Conservation (phyloP, 306 rosid genomes). For the Inga leiocalycina region DNA sequence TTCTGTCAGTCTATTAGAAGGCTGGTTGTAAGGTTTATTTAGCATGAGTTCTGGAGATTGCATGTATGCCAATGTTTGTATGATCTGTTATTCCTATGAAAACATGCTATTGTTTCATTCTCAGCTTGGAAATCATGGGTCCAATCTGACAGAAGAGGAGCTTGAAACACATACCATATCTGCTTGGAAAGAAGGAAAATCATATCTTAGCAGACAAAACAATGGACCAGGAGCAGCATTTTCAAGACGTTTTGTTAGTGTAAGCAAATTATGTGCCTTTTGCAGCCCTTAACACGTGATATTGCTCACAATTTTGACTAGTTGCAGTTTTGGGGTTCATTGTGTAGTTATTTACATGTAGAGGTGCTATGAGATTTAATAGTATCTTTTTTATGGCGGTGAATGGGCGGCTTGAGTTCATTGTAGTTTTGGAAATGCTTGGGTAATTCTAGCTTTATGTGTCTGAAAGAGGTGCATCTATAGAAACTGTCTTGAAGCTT, state of each 20-base stretch:
- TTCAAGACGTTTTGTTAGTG: conserved; percentile 69
- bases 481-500: background rate
- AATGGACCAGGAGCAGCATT: conserved; percentile 62
- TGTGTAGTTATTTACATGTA: background rate
- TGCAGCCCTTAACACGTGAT: conserved; percentile 16
- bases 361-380: background rate
- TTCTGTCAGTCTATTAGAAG: conserved; percentile 3
- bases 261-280: conserved; percentile 46
- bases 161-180: conserved; percentile 95
- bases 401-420: conserved; percentile 17
- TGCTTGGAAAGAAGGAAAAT: conserved; percentile 97
- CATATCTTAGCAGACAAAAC: conserved; percentile 66
- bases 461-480: background rate
- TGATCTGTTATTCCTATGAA: conserved; percentile 25
- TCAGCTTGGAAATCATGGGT: conserved; percentile 93
- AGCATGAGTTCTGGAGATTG: background rate
- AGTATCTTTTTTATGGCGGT: background rate
- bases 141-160: conserved; percentile 96
- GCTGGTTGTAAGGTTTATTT: background rate
- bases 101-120: conserved; percentile 35
- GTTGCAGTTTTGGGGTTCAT: conserved; percentile 11
- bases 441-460: background rate
- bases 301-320: background rate
- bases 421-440: conserved; percentile 5
- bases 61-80: background rate